phyloP scores from a whole-genome alignment of 1,284 basidiomycete species.

The Acaromyces ingoldii region DNA sequence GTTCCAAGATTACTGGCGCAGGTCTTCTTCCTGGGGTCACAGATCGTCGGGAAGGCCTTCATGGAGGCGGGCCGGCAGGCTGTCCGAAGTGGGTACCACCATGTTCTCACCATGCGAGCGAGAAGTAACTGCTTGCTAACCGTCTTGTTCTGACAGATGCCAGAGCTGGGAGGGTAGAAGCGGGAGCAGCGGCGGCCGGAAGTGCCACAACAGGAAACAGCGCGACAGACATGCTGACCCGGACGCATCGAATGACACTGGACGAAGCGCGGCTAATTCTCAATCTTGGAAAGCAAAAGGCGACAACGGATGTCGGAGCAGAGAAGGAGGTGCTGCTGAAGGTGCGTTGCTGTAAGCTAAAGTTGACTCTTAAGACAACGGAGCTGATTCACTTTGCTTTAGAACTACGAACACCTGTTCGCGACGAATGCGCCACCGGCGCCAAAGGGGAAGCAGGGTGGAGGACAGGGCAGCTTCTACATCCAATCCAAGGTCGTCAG shows the following conservation, averaged over 20 bases:
- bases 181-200: slow-evolving; percentile 61
- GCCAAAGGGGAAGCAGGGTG: slow-evolving; percentile 45
- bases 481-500: slow-evolving; percentile 93
- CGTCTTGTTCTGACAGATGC: slow-evolving; percentile 63
- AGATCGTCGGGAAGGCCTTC: slow-evolving; percentile 87
- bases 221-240: slow-evolving; percentile 52
- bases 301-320: neutral
- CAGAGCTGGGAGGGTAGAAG: slow-evolving; percentile 65
- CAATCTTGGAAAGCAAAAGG: slow-evolving; percentile 63
- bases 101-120: neutral
- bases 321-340: slow-evolving; percentile 13
- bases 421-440: slow-evolving; percentile 65
- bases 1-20: slow-evolving; percentile 66
- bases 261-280: slow-evolving; percentile 93
- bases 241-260: slow-evolving; percentile 83
- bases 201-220: slow-evolving; percentile 43
- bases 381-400: slow-evolving; percentile 9
- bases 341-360: neutral
- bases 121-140: neutral
- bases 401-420: slow-evolving; percentile 93
- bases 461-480: slow-evolving; percentile 58
- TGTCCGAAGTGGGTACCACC: slow-evolving; percentile 69
- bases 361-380: neutral
- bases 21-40: slow-evolving; percentile 71
- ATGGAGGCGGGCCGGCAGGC: slow-evolving; percentile 87